These are phyloP conservation scores for Puccinia hordei DNA, from an alignment of 1,284 basidiomycete genomes.

Conservation along the genomic window DNA sequence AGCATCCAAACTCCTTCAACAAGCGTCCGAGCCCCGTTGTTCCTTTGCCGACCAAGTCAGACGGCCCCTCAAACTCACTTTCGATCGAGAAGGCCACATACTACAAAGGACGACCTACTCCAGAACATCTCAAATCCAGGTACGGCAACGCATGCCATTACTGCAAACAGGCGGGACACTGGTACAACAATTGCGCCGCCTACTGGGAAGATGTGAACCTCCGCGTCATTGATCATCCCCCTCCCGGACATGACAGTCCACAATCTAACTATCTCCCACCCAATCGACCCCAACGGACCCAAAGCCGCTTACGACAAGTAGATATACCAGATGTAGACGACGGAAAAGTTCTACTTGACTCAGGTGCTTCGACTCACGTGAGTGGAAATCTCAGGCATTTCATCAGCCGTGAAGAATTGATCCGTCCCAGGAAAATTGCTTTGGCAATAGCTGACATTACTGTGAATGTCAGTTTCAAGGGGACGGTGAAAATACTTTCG, in stretches of 20 bases:
- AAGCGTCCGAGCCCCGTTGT: too few relatives aligned
- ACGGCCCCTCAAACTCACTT: neutral
- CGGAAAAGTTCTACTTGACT: neutral
- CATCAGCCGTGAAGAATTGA: neutral
- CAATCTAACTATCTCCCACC: neutral
- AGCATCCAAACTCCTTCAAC: neutral
- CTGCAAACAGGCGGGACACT: neutral
- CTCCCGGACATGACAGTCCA: neutral
- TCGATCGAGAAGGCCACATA: neutral
- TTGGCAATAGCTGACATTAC: neutral
- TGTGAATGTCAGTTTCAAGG: neutral
- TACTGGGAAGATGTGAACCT: neutral
- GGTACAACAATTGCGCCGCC: neutral
- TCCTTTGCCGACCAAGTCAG: neutral
- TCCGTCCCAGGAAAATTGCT: neutral
- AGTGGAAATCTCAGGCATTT: neutral
- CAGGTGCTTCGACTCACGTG: conserved; percentile 10
- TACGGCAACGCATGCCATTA: neutral
- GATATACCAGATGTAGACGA: neutral
- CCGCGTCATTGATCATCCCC: neutral
- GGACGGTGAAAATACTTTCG: neutral
- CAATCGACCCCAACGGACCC: neutral
- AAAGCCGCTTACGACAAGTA: neutral
- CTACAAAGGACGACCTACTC: neutral
- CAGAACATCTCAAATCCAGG: neutral